Conservation (phyloP, 2,329 filamentous ascomycete genomes). For the Colletotrichum destructivum region DNA sequence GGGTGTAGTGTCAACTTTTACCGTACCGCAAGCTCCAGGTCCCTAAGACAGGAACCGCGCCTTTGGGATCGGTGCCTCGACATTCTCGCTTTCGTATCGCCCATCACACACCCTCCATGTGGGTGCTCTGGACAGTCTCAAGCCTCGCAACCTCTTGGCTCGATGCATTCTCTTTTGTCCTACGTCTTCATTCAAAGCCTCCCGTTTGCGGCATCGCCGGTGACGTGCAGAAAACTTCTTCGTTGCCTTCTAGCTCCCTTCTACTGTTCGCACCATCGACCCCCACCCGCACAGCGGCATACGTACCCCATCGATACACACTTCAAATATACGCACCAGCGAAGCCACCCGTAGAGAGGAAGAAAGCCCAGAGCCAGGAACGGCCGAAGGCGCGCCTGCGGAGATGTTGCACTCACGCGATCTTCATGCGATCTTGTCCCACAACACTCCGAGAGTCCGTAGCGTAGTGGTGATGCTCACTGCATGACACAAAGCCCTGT, state of each 20-base stretch:
- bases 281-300: not conserved
- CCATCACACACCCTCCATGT: constrained; percentile 38
- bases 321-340: not conserved
- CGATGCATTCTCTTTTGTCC: not conserved
- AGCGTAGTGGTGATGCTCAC: not conserved
- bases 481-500: not conserved
- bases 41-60: constrained; percentile 23
- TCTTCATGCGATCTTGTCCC: not conserved
- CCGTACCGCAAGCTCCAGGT: constrained; percentile 32
- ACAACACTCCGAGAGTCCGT: constrained; percentile 31
- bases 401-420: constrained; percentile 6
- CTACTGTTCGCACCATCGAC: constrained; percentile 10
- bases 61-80: not conserved
- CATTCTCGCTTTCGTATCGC: not conserved
- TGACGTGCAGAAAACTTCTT: constrained; percentile 40
- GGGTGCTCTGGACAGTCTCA: constrained; percentile 14
- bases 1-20: constrained; percentile 7
- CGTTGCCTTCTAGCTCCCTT: constrained; percentile 39
- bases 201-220: constrained; percentile 40
- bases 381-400: constrained; percentile 22
- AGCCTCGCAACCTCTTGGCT: constrained; percentile 20
- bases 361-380: not conserved
- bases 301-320: not conserved
- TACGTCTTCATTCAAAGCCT: constrained; percentile 16
- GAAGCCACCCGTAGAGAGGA: not conserved